Evolutionary conservation across 768 basidiomycete genomes (phyloP).

Genomic region (Hericium alpestre): DNA sequence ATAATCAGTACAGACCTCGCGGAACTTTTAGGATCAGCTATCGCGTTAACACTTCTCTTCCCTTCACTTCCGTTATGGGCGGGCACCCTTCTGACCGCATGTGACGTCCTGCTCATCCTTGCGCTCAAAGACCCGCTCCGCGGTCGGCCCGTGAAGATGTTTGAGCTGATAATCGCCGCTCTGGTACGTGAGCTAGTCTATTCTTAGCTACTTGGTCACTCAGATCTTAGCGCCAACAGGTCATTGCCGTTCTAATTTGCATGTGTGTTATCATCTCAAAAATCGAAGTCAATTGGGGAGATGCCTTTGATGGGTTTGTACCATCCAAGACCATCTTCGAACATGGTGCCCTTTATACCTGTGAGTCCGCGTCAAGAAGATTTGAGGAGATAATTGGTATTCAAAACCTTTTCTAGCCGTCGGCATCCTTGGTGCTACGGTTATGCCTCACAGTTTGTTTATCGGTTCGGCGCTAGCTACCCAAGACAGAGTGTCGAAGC

Average conservation of each 20-base stretch:
- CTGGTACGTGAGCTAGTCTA: conserved; percentile 2
- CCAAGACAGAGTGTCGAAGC: conserved; percentile 25
- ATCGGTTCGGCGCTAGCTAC: conserved; percentile 33
- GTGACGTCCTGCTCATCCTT: conserved; percentile 48
- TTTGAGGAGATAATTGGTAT: no score
- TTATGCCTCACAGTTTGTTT: conserved; percentile 40
- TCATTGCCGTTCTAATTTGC: conserved; percentile 11
- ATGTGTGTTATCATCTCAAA: conserved; percentile 14
- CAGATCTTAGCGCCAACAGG: neutral
- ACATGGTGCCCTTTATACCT: conserved; percentile 9
- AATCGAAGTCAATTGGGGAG: conserved; percentile 7
- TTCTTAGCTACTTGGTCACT: neutral
- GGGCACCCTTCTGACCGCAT: conserved; percentile 36
- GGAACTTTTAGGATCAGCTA: conserved; percentile 51
- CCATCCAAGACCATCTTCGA: conserved; percentile 10
- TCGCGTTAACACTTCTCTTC: conserved; percentile 44
- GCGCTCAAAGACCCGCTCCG: conserved; percentile 60
- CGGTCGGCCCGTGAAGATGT: conserved; percentile 45
- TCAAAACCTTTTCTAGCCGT: conserved; percentile 1
- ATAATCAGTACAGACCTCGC: conserved; percentile 50
- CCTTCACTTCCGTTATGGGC: conserved; percentile 39
- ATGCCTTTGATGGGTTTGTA: conserved; percentile 8
- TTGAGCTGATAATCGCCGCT: conserved; percentile 48
- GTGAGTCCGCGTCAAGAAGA: neutral
- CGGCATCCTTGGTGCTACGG: conserved; percentile 28